Evolutionary conservation across 371 early-diverging fungal species (phyloP), one percentile per base, ranked within the genome.

Genomic region (Parasitella parasitica): DNA sequence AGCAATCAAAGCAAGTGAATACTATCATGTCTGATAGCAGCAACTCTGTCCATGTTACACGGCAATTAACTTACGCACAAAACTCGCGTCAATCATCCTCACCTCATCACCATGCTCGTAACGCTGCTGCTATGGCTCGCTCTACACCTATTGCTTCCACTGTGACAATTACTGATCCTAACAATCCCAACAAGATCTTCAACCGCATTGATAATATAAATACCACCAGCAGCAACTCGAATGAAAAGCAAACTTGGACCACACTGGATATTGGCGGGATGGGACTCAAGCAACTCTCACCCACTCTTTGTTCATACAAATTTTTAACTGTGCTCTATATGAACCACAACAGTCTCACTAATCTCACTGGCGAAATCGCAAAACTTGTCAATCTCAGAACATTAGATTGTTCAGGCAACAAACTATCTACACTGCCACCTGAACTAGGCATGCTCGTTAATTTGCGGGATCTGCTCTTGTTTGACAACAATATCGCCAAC

Each of bases 221-320:
- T 16, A 24, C 60, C 1, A 15, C 48, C n/a, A 15, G n/a, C 13
- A 34, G 34, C 49, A 30, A 43, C 24, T 32, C 89, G 86, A 15
- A 30, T 30, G 34, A 61, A 60, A 24, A 59, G 63, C 77, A 80
- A 37, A 75, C 80, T 24, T 96, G 95, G 95, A 87, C 90, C 2
- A 84, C 84, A 1, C 70, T 97, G 27, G 97, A 97, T 75, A 75
- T 97, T 59, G 94, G 96, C 27, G 96, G 97, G 27, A 94, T 97
- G 94, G 87, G 86, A 7, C 81, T 96, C 20, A 88, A 89, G 69
- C 90, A 89, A 49, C 70, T 97, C 1, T 82, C 89, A 30, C 59
- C 76, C 12, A 84, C 87, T 22, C 71, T 96, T 37, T 96, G 93
- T 70, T 28, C 60, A 3, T 97, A 94, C 72, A 55, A 71, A 0